Conservation (phyloP, 345 rosid species). For the Eucalyptus lansdowneana region DNA sequence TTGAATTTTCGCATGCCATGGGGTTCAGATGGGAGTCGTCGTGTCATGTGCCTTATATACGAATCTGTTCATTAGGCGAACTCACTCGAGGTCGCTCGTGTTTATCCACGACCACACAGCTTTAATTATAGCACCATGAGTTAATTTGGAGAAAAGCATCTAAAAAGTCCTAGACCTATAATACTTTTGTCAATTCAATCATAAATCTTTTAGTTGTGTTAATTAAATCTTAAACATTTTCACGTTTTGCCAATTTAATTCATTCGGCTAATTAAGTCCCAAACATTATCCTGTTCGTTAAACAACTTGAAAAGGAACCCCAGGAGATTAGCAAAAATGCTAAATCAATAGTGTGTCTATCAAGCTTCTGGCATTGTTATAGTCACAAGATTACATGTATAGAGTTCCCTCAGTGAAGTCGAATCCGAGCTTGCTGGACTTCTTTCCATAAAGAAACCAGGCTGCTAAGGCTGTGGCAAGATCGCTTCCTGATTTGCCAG, state of each 20-base stretch:
- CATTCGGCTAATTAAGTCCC: not conserved
- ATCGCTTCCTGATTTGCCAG: not conserved
- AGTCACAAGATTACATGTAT: not conserved
- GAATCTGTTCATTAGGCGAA: too few species aligned
- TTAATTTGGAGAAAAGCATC: too few species aligned
- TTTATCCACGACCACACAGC: too few species aligned
- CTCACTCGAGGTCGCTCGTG: too few species aligned
- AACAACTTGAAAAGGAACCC: not conserved
- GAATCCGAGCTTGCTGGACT: not conserved
- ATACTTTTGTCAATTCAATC: too few species aligned
- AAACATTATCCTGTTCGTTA: not conserved
- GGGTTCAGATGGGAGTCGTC: too few species aligned
- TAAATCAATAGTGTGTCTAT: not conserved
- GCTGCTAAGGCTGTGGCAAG: slow-evolving; percentile 6
- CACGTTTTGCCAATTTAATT: not conserved
- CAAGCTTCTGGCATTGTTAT: not conserved
- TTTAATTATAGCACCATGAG: not conserved
- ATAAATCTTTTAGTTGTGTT: too few species aligned
- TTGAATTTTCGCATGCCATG: too few species aligned
- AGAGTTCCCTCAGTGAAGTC: not conserved
- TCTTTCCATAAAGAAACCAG: slow-evolving; percentile 1
- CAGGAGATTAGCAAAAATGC: not conserved
- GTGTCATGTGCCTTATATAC: too few species aligned
- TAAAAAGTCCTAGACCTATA: too few species aligned
- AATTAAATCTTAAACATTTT: too few species aligned